A percentile compares a stretch with the other conserved stretches of the same genome.
Conservation (phyloP, 257 asterid species). For the Eustoma russellianum region DNA sequence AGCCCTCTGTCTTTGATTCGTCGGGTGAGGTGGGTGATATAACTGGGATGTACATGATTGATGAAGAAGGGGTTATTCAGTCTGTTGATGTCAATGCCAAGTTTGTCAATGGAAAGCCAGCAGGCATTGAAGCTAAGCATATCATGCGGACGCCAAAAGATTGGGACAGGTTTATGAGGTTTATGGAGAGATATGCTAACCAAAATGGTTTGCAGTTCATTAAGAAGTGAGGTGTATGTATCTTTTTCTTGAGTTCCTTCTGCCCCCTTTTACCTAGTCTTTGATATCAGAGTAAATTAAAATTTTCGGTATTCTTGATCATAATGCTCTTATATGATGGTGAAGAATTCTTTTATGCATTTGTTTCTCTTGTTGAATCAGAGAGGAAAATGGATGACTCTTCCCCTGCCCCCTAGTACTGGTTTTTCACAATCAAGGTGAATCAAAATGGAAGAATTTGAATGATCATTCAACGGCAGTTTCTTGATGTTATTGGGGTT, state of each 20-base stretch:
- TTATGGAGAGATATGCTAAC: conserved; percentile 83
- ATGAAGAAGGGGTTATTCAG: conserved; percentile 79
- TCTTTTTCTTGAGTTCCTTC: conserved; percentile 5
- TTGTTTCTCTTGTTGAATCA: too few species aligned
- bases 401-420: too few species aligned
- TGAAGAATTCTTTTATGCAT: too few species aligned
- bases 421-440: too few species aligned
- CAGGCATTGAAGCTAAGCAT: conserved; percentile 87
- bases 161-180: conserved; percentile 99
- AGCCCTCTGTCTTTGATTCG: conserved; percentile 89
- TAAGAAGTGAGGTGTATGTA: conserved; percentile 41
- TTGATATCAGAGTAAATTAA: too few species aligned
- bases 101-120: conserved; percentile 89
- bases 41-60: conserved; percentile 90
- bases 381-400: too few species aligned
- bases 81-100: conserved; percentile 87
- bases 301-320: too few species aligned
- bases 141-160: conserved; percentile 69
- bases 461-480: too few species aligned
- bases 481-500: too few species aligned
- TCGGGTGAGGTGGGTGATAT: conserved; percentile 84
- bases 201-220: conserved; percentile 64
- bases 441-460: too few species aligned
- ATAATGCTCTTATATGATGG: too few species aligned
- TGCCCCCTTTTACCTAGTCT: too few species aligned